Percentiles rank a stretch among this genome's conserved stretches.
phyloP scores from a whole-genome alignment of 768 basidiomycete genomes.

The Phylloporus arenicola region DNA sequence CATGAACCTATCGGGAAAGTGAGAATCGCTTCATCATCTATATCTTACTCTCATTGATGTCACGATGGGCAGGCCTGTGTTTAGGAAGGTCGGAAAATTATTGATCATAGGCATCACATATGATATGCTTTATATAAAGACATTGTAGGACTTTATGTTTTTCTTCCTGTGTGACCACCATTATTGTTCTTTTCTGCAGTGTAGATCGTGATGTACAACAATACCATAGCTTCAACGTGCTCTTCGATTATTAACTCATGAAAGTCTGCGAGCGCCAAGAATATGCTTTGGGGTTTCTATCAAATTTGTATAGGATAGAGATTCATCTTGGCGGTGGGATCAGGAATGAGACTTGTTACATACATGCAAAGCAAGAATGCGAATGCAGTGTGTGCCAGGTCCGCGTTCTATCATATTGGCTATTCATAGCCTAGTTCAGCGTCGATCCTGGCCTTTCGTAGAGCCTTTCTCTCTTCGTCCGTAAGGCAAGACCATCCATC shows the following conservation, averaged over 20 bases:
- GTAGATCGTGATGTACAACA: neutral
- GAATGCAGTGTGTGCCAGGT: neutral
- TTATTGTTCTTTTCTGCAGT: neutral
- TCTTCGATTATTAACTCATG: no score
- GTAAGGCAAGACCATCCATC: conserved; percentile 53
- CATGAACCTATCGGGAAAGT: neutral
- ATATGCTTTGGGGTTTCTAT: neutral
- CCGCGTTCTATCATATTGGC: neutral
- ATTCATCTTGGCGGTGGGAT: no score
- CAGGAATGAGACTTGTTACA: neutral
- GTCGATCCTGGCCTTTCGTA: conserved; percentile 58
- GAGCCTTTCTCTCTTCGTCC: conserved; percentile 42
- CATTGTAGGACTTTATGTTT: neutral
- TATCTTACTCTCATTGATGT: conserved; percentile 3
- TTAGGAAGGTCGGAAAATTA: neutral
- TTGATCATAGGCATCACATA: neutral
- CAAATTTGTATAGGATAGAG: neutral
- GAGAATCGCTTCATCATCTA: neutral
- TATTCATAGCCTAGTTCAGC: conserved; percentile 58
- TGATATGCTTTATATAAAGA: neutral
- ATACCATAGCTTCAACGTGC: neutral
- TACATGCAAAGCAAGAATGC: conserved; percentile 1
- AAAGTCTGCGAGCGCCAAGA: no score
- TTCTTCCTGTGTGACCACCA: neutral
- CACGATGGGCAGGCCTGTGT: neutral